Percentiles rank a stretch among this genome's conserved stretches.
Evolutionary conservation across 1,284 basidiomycete species (phyloP).

Genomic region (Ganoderma sp.): DNA sequence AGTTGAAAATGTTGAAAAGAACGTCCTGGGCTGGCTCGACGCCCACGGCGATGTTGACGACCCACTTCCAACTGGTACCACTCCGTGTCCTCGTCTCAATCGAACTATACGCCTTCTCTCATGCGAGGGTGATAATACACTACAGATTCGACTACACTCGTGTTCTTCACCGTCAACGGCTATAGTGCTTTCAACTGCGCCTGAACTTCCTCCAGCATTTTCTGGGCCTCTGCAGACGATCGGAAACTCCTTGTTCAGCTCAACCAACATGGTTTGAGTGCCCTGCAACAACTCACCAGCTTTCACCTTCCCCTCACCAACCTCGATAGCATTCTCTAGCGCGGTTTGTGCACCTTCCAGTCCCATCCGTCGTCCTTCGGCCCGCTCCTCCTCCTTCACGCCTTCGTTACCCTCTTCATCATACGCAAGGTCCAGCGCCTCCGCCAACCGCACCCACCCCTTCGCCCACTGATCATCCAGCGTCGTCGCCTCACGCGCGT

Average conservation of each 20-base stretch:
- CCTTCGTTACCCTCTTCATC: slow-evolving; percentile 11
- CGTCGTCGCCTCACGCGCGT: background rate
- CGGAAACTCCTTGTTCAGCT: background rate
- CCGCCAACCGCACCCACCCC: slow-evolving; percentile 21
- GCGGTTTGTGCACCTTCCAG: slow-evolving; percentile 1
- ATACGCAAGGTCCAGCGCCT: slow-evolving; percentile 7
- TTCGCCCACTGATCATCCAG: slow-evolving; percentile 14
- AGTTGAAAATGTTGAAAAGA: too few species aligned
- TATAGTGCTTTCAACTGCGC: background rate
- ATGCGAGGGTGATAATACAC: background rate
- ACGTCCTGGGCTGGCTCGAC: too few species aligned
- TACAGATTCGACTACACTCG: background rate
- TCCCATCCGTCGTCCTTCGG: background rate
- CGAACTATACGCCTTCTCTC: too few species aligned
- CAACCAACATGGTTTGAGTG: background rate
- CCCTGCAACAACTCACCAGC: slow-evolving; percentile 4
- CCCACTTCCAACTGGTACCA: too few species aligned
- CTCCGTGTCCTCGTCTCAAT: too few species aligned
- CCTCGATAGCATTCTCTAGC: slow-evolving; percentile 11
- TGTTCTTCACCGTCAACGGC: background rate
- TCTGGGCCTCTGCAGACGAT: slow-evolving; percentile 12
- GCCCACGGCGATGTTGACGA: too few species aligned
- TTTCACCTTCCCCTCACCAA: slow-evolving; percentile 14
- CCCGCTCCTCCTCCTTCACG: background rate
- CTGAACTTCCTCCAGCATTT: slow-evolving; percentile 10